Evolutionary conservation across 2,329 filamentous ascomycete species (phyloP), one percentile per base, ranked within the genome.

Genomic region (Trichoderma harzianum): DNA sequence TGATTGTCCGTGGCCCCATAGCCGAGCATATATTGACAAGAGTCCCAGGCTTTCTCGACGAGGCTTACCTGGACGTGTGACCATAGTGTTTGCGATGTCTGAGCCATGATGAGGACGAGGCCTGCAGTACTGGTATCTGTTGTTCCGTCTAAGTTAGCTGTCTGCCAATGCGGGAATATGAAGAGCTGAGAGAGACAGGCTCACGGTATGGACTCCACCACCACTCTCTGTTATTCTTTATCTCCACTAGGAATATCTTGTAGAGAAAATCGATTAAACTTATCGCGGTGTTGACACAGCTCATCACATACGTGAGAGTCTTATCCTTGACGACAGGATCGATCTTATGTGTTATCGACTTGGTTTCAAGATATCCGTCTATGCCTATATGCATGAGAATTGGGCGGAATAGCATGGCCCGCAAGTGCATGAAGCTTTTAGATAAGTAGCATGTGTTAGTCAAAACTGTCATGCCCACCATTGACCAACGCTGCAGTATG

Each of bases 141-240:
- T 28, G n/a, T 24, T 57, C 12, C 34, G 5, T 4, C 14, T n/a
- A 24, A 11, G 7, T 62, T 28, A 69, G 36, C 32, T 10, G 18
- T 3, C 53, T 7, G 16, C 16, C 14, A 32, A 24, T 30, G 32
- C 2, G 1, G n/a, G 11, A 4, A 69, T 21, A 16, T 18, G n/a
- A 47, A 16, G 5, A 32, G 1, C 24, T 21, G 7, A 10, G 3
- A 28, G 30, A 34, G 10, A 12, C 21, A 30, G 12, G 10, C 64
- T 58, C 26, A 67, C 64, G 64, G 51, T 67, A 67, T n/a, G 64
- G 64, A 30, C 53, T 28, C 64, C 64, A 58, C 72, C 82, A 82
- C 81, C 81, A 82, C 81, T 80, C 82, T 5, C 77, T 75, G 26
- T 79, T 79, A 3, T 77, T 77, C 1, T 74, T 26, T 12, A 32